Evolutionary conservation across 106 monocot species (phyloP), one percentile per base, ranked within the genome.

Genomic region (Acorus calamus): DNA sequence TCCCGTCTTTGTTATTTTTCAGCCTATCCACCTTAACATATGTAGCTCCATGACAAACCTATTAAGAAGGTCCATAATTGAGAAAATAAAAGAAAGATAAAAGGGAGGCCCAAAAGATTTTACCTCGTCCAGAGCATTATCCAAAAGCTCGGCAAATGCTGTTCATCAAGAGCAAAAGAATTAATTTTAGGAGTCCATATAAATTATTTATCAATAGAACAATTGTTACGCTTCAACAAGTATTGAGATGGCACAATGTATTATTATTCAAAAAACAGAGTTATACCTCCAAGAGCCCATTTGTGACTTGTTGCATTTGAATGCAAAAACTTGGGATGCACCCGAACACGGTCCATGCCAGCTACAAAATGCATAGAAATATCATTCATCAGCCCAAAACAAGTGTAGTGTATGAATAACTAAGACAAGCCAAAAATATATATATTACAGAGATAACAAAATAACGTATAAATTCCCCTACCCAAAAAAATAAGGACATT

Each of bases 251-350:
- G 13, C 55, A 55, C 4, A 10, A 6, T 55, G 11, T 4, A 10
- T 10, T 11, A 8, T 55, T 2, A 55, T 10, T 11, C 11, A 4
- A n/a, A 6, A 11, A n/a, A 12, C 10, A 55, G 55, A 8, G 11
- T 8, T 11, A 55, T 55, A 55, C 55, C 55, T 55, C 55, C 55
- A 13, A 55, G 55, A 55, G 9, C 55, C 55, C 55, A 55, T 13
- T 55, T 55, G 9, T 55, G 55, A 11, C 55, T 55, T 55, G 55
- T 55, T 2, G 55, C 55, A 55, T 55, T 55, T 55, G 55, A 55
- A 55, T 55, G 55, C 11, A 55, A 10, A 55, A 55, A 55, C 13
- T 55, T 55, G 4, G 55, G 55, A 10, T 55, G 55, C 4, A 55
- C 55, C 11, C 55, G 11, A 10, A 55, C 11, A 55, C 11, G 55